phyloP scores from a whole-genome alignment of 2,329 filamentous ascomycete species.

The Dryadomyces quercus-mongolicae region DNA sequence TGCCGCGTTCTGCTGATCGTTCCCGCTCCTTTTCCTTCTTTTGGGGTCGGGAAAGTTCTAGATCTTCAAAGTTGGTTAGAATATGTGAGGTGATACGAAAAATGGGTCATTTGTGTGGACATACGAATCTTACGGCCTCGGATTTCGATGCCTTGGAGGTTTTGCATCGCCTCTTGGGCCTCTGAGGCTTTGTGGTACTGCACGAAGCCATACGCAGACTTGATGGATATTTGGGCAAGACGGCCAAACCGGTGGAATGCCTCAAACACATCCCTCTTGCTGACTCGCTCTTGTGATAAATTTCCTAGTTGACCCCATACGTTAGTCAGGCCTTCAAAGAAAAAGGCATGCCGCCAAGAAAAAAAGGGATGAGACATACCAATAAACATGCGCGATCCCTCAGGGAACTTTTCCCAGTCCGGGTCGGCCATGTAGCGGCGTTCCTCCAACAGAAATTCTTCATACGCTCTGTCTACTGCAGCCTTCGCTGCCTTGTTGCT shows the following conservation, averaged over 20 bases:
- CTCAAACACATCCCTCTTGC: constrained; percentile 87
- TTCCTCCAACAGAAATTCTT: constrained; percentile 62
- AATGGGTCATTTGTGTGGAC: constrained; percentile 21
- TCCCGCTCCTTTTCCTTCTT: constrained; percentile 50
- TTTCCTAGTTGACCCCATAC: constrained; percentile 53
- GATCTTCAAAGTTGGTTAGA: constrained; percentile 42
- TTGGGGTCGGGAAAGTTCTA: constrained; percentile 82
- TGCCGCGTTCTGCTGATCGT: constrained; percentile 48
- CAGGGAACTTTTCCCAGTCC: constrained; percentile 70
- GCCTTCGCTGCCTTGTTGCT: constrained; percentile 5
- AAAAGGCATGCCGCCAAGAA: constrained; percentile 15
- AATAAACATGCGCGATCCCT: constrained; percentile 68
- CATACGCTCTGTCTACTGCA: constrained; percentile 46
- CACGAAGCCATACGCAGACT: constrained; percentile 93
- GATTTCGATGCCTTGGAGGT: constrained; percentile 69
- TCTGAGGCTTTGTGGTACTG: constrained; percentile 73
- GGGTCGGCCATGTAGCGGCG: constrained; percentile 64
- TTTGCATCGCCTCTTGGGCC: constrained; percentile 61
- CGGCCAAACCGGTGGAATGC: constrained; percentile 77
- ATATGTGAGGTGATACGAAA: not conserved
- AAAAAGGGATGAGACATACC: constrained; percentile 36
- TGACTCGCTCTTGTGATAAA: constrained; percentile 82
- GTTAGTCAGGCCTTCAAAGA: not conserved
- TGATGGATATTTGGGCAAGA: constrained; percentile 89
- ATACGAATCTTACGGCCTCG: constrained; percentile 88